Evolutionary conservation across 2,329 filamentous ascomycete species (phyloP), one percentile per base, ranked within the genome.

Genomic region (Talaromyces sp.): DNA sequence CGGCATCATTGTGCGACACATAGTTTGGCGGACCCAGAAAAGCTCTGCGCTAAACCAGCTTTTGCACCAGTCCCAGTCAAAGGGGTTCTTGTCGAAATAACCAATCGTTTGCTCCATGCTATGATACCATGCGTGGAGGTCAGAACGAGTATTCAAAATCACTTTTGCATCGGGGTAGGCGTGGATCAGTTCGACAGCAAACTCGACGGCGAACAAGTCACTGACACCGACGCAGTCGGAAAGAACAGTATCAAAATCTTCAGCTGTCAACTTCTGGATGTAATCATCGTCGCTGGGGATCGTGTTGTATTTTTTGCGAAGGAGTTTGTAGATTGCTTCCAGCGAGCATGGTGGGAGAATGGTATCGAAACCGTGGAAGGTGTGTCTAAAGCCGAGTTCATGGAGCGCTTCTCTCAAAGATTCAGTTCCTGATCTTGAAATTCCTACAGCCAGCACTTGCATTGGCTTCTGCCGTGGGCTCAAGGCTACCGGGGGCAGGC

Each of bases 121-220:
- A 44, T 30, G 8, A 11, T 49, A 44, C 55, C 39, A 57, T 10
- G 39, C n/a, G 19, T 57, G n/a, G 1, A 57, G 10, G n/a, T 57
- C 13, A 22, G 9, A 28, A 11, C 39, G 17, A n/a, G 22, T 22
- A 13, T 57, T 57, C 9, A 57, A 28, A 30, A 57, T 57, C 22
- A 57, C 28, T 42, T 49, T 57, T 17, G 39, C 55, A n/a, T 57
- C 55, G 9, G 39, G 42, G 11, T 57, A 57, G n/a, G 39, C 39
- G 9, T 17, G 10, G 8, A 57, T 22, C 9, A 57, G 13, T 19
- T 57, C 55, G 4, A 19, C 22, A 5, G 39, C 39, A 30, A 57
- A 49, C 10, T n/a, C 7, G 11, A 17, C 22, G 15, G 36, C 19
- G 17, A 42, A 19, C 30, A 44, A n/a, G 27, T 57, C 55, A 17